These are phyloP conservation scores for Flaveria bidentis DNA, from an alignment of 129 eudicot genomes.

Conservation along the genomic window DNA sequence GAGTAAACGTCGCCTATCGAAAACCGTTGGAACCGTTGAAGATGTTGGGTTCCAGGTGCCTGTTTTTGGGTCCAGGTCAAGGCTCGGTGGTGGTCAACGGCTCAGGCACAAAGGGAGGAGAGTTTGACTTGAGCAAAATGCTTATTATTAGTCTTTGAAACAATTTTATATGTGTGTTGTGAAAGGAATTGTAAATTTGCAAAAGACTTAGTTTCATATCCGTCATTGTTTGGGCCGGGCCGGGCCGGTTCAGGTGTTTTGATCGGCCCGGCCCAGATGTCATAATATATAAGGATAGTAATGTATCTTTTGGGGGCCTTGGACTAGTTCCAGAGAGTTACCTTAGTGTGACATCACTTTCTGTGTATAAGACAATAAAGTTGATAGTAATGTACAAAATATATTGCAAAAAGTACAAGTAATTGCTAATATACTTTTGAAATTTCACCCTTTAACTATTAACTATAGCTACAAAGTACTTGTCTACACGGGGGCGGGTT, in stretches of 20 bases:
- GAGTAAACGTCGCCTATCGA: conserved; percentile 59
- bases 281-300: neutral
- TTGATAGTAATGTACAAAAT: conserved; percentile 23
- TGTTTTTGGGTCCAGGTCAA: conserved; percentile 41
- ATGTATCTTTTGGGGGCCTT: neutral
- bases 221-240: conserved; percentile 3
- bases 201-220: neutral
- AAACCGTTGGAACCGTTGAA: conserved; percentile 74
- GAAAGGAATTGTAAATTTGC: conserved; percentile 11
- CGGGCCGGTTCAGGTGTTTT: neutral
- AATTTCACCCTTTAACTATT: too few relatives aligned
- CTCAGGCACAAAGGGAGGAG: conserved; percentile 43
- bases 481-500: too few relatives aligned
- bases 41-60: conserved; percentile 75
- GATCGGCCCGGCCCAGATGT: too few relatives aligned
- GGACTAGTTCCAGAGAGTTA: conserved; percentile 28
- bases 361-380: conserved; percentile 27
- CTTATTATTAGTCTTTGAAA: conserved; percentile 14
- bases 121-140: conserved; percentile 23
- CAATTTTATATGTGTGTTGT: conserved; percentile 8
- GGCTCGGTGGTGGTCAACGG: conserved; percentile 37
- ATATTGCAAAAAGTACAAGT: conserved; percentile 6
- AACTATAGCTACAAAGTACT: too few relatives aligned
- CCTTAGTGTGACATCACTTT: conserved; percentile 24
- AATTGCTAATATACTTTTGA: too few relatives aligned